Evolutionary conservation across 148 eudicot species (phyloP), one percentile per base, ranked within the genome.

Genomic region (Nepenthes mirabilis): DNA sequence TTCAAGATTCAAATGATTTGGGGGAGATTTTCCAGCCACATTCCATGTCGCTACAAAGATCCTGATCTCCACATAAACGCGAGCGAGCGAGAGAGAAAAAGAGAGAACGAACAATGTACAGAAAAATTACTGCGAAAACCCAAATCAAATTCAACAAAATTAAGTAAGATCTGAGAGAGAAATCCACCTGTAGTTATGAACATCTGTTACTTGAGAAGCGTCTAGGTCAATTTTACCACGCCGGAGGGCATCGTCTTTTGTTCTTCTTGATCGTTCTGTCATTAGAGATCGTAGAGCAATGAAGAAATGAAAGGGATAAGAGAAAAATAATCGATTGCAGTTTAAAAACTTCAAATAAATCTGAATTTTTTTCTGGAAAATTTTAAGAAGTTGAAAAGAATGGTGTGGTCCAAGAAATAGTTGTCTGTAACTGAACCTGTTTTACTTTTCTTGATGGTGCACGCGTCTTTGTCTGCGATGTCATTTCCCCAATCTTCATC

Each of bases 11-110:
- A 91, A 80, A 72, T 78, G 60, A 72, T 67, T 77, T 13, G 95
- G 91, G 1, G 97, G 97, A 57, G 97, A 87, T 74, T 87, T 91
- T 72, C 97, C 97, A 62, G 83, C 97, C 40, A 91, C 97, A 82
- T 91, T 91, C 97, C 97, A 91, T 58, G 97, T 91, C 34, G 95
- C 91, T 63, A 78, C 87, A 78, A 91, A 91, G 34, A 87, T 72
- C 75, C 95, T 91, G 47, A 14, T 14, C 9, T 14, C 37, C 63
- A 60, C 33, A 60, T 23, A 9, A 43, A 23, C 23, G 23, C 23
- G 23, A 23, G 23, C 23, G 23, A 23, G 23, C 23, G 23, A 23
- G 23, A 23, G 23, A 23, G 23, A 23, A 23, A 23, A 73, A 59
- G 62, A 10, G 36, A 23, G 3, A 2, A 8, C 12, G 43, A 52